A percentile compares a stretch with the other conserved stretches of the same genome.
Evolutionary conservation across 768 basidiomycete species (phyloP).

Genomic region (Mycena olivaceomarginata): DNA sequence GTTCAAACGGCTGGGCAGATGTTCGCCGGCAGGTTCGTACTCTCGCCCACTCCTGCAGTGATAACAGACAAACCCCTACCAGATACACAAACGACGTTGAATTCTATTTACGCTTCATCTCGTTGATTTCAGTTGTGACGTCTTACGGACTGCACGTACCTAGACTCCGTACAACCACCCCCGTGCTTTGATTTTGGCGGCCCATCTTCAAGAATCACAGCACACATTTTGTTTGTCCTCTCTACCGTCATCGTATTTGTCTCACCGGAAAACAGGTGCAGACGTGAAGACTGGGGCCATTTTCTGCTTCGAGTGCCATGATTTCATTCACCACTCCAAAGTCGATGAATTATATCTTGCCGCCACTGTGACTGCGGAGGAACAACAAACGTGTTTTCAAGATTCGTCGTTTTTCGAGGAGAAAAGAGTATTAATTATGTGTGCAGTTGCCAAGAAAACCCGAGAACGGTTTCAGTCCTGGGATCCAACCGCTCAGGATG

Average conservation of each 20-base stretch:
- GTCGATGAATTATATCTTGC: not conserved
- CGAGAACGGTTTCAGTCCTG: not conserved
- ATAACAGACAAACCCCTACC: conserved; percentile 15
- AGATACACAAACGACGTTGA: conserved; percentile 82
- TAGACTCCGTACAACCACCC: conserved; percentile 84
- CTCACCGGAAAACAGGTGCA: not conserved
- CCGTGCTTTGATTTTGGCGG: conserved; percentile 84
- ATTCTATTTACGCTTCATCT: conserved; percentile 76
- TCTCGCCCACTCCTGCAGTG: not conserved
- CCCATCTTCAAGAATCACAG: not conserved
- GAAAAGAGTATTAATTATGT: not conserved
- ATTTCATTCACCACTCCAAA: not conserved
- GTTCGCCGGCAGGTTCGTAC: conserved; percentile 80
- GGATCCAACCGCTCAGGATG: not conserved
- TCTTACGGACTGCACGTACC: not conserved
- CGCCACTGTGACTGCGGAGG: not conserved
- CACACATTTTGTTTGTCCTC: not conserved
- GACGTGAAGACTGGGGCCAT: not conserved
- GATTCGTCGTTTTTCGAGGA: not conserved
- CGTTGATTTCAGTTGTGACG: not conserved
- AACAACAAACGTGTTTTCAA: not conserved
- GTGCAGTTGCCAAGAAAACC: not conserved
- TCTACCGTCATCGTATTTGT: not conserved
- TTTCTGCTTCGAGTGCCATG: not conserved
- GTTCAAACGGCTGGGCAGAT: conserved; percentile 73